A percentile compares a stretch with the other conserved stretches of the same genome.
Evolutionary conservation across 208 protist species (phyloP).

Genomic region (Balamuthia mandrillaris): DNA sequence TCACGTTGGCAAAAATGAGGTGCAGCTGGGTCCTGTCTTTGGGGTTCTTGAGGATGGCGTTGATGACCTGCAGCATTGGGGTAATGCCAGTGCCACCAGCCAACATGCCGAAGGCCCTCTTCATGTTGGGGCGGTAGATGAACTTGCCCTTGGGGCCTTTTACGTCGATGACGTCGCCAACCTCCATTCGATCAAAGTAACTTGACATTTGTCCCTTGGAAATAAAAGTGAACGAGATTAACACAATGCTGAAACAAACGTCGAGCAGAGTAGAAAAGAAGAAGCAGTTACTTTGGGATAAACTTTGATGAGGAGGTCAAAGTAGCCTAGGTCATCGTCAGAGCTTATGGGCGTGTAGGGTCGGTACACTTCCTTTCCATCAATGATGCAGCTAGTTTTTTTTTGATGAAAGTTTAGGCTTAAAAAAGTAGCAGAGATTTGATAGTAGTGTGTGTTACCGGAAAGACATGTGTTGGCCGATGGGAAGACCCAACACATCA

Average conservation of each 20-base stretch:
- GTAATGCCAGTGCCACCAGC: constrained; percentile 60
- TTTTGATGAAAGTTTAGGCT: neutral
- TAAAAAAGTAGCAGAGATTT: no score
- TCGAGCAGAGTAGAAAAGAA: neutral
- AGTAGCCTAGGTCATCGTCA: constrained; percentile 50
- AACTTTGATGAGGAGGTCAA: constrained; percentile 59
- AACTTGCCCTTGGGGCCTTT: constrained; percentile 54
- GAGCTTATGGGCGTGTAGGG: constrained; percentile 57
- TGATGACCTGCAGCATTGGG: constrained; percentile 42
- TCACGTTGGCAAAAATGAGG: constrained; percentile 58
- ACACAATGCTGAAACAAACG: neutral
- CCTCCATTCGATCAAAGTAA: constrained; percentile 33
- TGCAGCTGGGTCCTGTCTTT: constrained; percentile 39
- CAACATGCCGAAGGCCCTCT: constrained; percentile 50
- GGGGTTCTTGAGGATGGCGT: constrained; percentile 35
- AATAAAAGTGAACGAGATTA: constrained; percentile 26
- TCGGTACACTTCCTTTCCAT: constrained; percentile 51
- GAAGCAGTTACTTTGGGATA: neutral
- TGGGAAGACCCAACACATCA: constrained; percentile 48
- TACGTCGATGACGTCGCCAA: constrained; percentile 50
- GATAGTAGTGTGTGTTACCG: neutral
- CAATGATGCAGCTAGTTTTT: neutral
- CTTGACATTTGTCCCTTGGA: constrained; percentile 45
- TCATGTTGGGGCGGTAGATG: constrained; percentile 37
- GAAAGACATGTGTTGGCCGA: constrained; percentile 46